phyloP scores from a whole-genome alignment of 495 filamentous ascomycete genomes.

The Darksidea phi region DNA sequence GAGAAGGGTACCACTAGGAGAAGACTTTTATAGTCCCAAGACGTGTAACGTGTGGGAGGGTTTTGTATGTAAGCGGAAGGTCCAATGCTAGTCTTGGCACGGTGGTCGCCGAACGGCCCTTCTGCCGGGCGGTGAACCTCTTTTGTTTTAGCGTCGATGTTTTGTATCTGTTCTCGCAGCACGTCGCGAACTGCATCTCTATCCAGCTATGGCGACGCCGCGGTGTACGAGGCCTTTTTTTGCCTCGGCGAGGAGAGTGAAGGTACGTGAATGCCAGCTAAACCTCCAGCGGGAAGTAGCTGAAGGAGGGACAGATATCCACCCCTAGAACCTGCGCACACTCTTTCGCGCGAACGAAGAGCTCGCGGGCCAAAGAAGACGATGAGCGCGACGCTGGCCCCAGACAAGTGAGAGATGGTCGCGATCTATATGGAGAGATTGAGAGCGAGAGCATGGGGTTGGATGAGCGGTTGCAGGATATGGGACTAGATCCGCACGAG shows the following conservation, averaged over 20 bases:
- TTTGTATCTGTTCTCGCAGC: neutral
- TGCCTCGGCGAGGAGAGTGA: slow-evolving; percentile 27
- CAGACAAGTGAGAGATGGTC: neutral
- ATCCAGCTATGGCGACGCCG: slow-evolving; percentile 31
- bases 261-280: slow-evolving; percentile 25
- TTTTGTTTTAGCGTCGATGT: slow-evolving; percentile 9
- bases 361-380: slow-evolving; percentile 2
- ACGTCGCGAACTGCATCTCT: neutral
- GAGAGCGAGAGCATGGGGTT: slow-evolving; percentile 2
- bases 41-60: neutral
- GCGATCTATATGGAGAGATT: neutral
- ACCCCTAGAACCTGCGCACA: slow-evolving; percentile 7
- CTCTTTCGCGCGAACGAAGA: slow-evolving; percentile 12
- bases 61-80: slow-evolving; percentile 21
- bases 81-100: slow-evolving; percentile 18
- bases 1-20: neutral
- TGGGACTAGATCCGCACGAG: slow-evolving; percentile 12
- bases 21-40: neutral
- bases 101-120: slow-evolving; percentile 17
- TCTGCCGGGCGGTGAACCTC: slow-evolving; percentile 29
- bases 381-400: neutral
- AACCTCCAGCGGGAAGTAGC: neutral
- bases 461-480: slow-evolving; percentile 17
- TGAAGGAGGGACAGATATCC: slow-evolving; percentile 15
- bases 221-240: slow-evolving; percentile 31